Conservation (phyloP, 208 protist species). For the Acanthamoeba royreba region DNA sequence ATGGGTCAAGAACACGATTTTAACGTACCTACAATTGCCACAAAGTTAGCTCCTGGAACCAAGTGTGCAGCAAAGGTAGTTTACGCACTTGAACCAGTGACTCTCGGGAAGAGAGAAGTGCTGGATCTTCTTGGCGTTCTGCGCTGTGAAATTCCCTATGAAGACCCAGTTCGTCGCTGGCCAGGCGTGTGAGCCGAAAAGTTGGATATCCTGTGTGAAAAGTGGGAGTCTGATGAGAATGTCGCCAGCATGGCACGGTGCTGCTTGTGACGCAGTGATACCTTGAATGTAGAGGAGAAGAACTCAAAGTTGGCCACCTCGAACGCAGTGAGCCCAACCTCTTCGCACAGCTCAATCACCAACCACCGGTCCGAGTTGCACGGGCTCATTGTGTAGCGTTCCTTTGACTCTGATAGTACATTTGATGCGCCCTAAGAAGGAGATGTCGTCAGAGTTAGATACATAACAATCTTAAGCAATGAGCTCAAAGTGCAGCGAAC, state of each 20-base stretch:
- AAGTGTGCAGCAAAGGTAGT: no score
- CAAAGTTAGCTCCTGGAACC: no score
- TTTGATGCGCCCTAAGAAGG: background rate
- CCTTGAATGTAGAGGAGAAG: conserved; percentile 63
- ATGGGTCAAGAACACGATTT: conserved; percentile 52
- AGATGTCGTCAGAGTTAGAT: no score
- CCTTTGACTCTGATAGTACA: conserved; percentile 41
- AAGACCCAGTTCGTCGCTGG: conserved; percentile 49
- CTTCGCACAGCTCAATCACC: conserved; percentile 64
- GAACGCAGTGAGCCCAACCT: conserved; percentile 53
- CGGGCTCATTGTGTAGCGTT: conserved; percentile 57
- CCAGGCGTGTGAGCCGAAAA: conserved; percentile 31
- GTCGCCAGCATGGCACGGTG: no score
- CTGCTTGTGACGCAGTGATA: no score
- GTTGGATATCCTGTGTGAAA: conserved; percentile 28
- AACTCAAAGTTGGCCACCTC: conserved; percentile 62
- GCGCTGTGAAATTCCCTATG: conserved; percentile 58
- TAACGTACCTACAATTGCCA: conserved; percentile 54
- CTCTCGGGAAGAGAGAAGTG: conserved; percentile 54
- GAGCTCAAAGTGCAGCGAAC: background rate
- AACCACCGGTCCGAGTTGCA: conserved; percentile 51
- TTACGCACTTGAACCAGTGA: conserved; percentile 53
- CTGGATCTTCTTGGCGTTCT: conserved; percentile 54
- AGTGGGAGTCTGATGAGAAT: no score
- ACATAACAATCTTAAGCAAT: background rate